Evolutionary conservation across 306 rosid genomes (phyloP).

Genomic region (Cucurbita moschata): DNA sequence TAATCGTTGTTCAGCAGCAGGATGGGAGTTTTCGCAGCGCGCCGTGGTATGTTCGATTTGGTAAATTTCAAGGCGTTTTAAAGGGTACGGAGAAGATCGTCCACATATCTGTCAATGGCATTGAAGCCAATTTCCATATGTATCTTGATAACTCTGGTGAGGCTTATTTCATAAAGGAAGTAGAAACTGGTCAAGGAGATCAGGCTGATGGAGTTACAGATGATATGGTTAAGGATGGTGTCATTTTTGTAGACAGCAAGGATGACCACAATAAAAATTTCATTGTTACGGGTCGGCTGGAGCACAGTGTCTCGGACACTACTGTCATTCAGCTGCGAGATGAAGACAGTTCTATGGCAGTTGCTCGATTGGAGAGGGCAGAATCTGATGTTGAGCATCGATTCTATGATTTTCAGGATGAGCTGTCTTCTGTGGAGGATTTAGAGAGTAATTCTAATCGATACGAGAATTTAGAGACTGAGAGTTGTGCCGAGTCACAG

Average conservation of each 20-base stretch:
- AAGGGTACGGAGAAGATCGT: conserved; percentile 83
- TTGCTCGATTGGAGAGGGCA: background rate
- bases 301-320: conserved; percentile 9
- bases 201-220: background rate
- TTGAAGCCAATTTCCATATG: conserved; percentile 79
- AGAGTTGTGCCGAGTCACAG: conserved; percentile 41
- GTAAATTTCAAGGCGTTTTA: conserved; percentile 94
- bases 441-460: conserved; percentile 47
- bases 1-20: conserved; percentile 87
- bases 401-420: conserved; percentile 61
- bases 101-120: conserved; percentile 56
- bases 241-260: background rate
- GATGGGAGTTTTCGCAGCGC: conserved; percentile 87
- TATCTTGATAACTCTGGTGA: conserved; percentile 86
- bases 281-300: background rate
- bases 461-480: conserved; percentile 40
- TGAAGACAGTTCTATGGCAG: background rate
- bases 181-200: conserved; percentile 15
- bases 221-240: background rate
- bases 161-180: conserved; percentile 80
- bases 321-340: conserved; percentile 5
- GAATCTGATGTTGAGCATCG: conserved; percentile 25
- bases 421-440: conserved; percentile 46
- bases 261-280: background rate
- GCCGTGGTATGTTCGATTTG: conserved; percentile 93